Base-by-base conservation (phyloP, 2,329 filamentous ascomycete species). In the Aspergillus tamarii region DNA sequence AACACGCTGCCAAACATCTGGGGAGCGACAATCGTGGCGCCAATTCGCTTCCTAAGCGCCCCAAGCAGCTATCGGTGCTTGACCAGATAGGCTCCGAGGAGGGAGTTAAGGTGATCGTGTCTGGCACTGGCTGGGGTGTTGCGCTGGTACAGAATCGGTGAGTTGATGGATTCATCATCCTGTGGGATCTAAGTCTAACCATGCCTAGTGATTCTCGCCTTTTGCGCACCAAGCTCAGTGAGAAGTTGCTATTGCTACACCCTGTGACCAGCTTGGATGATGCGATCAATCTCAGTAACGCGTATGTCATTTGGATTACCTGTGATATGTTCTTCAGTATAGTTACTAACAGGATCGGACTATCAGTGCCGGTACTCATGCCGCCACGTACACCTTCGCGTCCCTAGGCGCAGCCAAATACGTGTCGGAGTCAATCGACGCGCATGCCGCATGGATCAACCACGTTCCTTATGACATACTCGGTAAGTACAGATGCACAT, bases 391-490 rank as follows among this genome's bases (percentile, higher is more conserved):
- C 67, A 77, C 85, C 65, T 89, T 88, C 70, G 82, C 82, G 11
- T 76, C 77, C 26, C 77, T 82, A 0, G 66, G 77, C 1, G 76
- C 83, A 2, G 85, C 82, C 19, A 89, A 89, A 71, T 90, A 89
- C 66, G 78, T 89, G 5, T 79, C 81, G 9, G 85, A 89, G 66
- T 88, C 85, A 72, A 75, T 89, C 41, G 69, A 79, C 10, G 78
- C 85, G 3, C 76, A 83, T 14, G 71, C 82, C 0, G 83, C 84
- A 0, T 85, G 84, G 70, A 76, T 86, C 61, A 89, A 89, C 71
- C 83, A 87, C 59, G 80, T 89, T 8, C 87, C 87, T 0, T 66
- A 77, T 2, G 80, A 84, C 39, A 76, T 89, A 2, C 81, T 89
- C 4, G 69, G 82, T 34, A 19, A n/a, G 59, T n/a, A n/a, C 6